phyloP scores from a whole-genome alignment of 2,329 filamentous ascomycete species.

The Aureobasidium sp. region DNA sequence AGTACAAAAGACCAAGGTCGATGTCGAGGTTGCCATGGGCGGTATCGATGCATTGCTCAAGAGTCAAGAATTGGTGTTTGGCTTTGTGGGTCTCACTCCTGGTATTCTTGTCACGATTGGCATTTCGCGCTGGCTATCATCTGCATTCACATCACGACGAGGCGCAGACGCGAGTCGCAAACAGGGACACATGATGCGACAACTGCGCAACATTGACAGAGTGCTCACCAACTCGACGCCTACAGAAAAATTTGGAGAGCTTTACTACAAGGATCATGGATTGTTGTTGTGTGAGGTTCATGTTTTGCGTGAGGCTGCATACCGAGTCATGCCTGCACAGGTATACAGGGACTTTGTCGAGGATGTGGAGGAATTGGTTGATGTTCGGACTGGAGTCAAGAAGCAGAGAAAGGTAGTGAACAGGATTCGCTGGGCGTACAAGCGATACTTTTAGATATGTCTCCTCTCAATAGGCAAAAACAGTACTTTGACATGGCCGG shows the following conservation, averaged over 20 bases:
- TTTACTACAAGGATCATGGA: slow-evolving; percentile 90
- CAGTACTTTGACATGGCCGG: background rate
- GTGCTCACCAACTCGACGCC: slow-evolving; percentile 45
- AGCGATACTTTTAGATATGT: slow-evolving; percentile 53
- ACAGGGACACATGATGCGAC: slow-evolving; percentile 64
- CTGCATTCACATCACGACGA: slow-evolving; percentile 61
- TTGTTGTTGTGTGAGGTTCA: slow-evolving; percentile 86
- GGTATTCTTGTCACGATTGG: slow-evolving; percentile 81
- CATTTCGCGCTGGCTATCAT: slow-evolving; percentile 63
- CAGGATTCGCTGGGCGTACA: slow-evolving; percentile 85
- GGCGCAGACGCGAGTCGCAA: slow-evolving; percentile 59
- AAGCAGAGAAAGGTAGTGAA: slow-evolving; percentile 73
- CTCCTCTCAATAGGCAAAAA: background rate
- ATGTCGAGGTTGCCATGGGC: slow-evolving; percentile 90
- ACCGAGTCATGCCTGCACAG: slow-evolving; percentile 61
- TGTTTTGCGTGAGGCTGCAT: slow-evolving; percentile 64
- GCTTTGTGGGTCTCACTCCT: slow-evolving; percentile 90
- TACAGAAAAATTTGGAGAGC: slow-evolving; percentile 58
- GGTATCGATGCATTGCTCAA: slow-evolving; percentile 92
- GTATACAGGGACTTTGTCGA: slow-evolving; percentile 80
- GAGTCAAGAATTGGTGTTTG: slow-evolving; percentile 95
- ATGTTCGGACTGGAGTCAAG: slow-evolving; percentile 68
- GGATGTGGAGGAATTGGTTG: slow-evolving; percentile 78
- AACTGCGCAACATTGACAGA: slow-evolving; percentile 82
- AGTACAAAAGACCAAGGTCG: slow-evolving; percentile 97